These are phyloP conservation scores for Acacia confusa DNA, from an alignment of 306 rosid genomes.

Conservation along the genomic window DNA sequence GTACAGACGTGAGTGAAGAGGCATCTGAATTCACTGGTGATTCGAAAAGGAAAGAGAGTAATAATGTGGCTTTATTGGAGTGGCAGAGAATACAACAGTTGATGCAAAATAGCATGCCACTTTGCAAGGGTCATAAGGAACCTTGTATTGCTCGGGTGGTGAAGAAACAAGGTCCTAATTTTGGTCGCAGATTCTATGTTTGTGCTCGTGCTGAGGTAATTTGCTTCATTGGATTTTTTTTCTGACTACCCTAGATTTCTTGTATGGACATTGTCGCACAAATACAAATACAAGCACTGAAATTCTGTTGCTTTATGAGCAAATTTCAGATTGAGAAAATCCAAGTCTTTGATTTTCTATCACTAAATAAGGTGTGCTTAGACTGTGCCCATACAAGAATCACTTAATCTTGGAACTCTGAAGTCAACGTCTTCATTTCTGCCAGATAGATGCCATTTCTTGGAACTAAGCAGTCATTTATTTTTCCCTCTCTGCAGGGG, in stretches of 20 bases:
- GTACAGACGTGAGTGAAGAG: constrained; percentile 38
- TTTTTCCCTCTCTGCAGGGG: constrained; percentile 54
- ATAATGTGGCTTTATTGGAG: constrained; percentile 62
- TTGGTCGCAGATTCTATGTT: constrained; percentile 81
- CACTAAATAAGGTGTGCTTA: neutral
- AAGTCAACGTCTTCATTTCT: neutral
- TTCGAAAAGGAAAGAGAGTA: constrained; percentile 53
- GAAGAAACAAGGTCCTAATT: constrained; percentile 83
- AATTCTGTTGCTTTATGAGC: neutral
- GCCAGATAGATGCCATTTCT: neutral
- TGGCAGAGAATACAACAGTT: constrained; percentile 89
- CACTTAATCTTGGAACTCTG: neutral
- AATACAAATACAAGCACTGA: neutral
- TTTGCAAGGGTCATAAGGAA: constrained; percentile 86
- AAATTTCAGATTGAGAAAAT: constrained; percentile 9
- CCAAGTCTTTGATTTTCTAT: neutral
- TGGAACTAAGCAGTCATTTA: constrained; percentile 27
- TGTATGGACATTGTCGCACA: neutral
- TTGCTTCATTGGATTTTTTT: neutral
- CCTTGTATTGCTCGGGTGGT: constrained; percentile 83
- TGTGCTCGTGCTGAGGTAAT: constrained; percentile 39
- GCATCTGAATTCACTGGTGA: constrained; percentile 37
- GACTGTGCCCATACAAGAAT: neutral
- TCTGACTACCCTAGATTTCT: neutral
- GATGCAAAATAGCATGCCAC: constrained; percentile 91